Evolutionary conservation across 805 yeast genomes (phyloP).

Genomic region (Candida namnaoensis): DNA sequence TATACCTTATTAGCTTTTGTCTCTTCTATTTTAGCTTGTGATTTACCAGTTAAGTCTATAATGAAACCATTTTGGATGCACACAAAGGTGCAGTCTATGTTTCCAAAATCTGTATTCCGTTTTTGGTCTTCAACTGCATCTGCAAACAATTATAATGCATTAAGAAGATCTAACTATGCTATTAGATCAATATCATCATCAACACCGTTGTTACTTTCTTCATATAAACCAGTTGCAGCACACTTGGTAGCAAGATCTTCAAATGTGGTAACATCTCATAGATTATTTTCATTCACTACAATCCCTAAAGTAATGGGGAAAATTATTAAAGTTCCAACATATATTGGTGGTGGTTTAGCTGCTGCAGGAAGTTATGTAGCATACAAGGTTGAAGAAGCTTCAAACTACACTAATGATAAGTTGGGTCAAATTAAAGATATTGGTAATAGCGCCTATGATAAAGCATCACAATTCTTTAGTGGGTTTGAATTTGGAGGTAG

Average conservation of each 20-base stretch:
- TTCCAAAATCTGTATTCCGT: too few relatives aligned
- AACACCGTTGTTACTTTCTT: background rate
- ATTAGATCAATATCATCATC: background rate
- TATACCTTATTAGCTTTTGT: too few relatives aligned
- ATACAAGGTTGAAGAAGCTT: slow-evolving; percentile 86
- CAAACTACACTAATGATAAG: slow-evolving; percentile 60
- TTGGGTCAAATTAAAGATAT: slow-evolving; percentile 54
- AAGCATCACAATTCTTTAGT: slow-evolving; percentile 14
- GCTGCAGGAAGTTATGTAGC: slow-evolving; percentile 93
- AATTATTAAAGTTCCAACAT: slow-evolving; percentile 61
- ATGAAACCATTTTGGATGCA: too few relatives aligned
- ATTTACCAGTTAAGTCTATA: too few relatives aligned
- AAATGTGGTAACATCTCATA: background rate
- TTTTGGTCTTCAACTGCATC: too few relatives aligned
- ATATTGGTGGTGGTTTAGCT: slow-evolving; percentile 83
- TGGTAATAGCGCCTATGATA: slow-evolving; percentile 45
- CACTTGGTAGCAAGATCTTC: background rate
- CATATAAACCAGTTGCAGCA: background rate
- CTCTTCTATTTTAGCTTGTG: too few relatives aligned
- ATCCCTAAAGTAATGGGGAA: slow-evolving; percentile 47
- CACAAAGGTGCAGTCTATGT: too few relatives aligned
- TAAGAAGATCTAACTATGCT: too few relatives aligned
- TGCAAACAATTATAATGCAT: too few relatives aligned
- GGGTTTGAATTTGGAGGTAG: slow-evolving; percentile 17
- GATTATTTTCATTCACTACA: slow-evolving; percentile 18